A percentile compares a stretch with the other conserved stretches of the same genome.
These are phyloP conservation scores for Fusarium miscanthi DNA, from an alignment of 2,329 filamentous ascomycete species.

Conservation along the genomic window DNA sequence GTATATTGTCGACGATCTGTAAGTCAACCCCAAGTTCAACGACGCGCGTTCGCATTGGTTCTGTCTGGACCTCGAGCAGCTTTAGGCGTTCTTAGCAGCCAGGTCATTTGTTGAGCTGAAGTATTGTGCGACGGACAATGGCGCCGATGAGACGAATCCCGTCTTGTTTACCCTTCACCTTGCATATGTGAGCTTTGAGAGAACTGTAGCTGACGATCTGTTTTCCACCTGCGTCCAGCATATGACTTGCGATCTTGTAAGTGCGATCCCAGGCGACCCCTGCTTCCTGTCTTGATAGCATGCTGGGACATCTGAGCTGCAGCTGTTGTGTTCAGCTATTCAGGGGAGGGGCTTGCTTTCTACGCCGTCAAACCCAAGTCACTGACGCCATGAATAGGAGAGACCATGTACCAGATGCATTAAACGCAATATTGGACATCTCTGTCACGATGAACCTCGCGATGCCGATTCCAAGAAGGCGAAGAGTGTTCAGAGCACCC, in stretches of 20 bases:
- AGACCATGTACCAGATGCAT: slow-evolving; percentile 97
- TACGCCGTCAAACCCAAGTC: slow-evolving; percentile 21
- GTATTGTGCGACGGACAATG: slow-evolving; percentile 34
- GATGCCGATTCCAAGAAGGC: slow-evolving; percentile 83
- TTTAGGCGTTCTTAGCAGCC: slow-evolving; percentile 28
- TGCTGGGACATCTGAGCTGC: slow-evolving; percentile 14
- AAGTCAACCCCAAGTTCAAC: slow-evolving; percentile 62
- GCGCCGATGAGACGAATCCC: slow-evolving; percentile 18
- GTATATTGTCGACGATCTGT: slow-evolving; percentile 92
- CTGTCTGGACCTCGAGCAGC: slow-evolving; percentile 17
- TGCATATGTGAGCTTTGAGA: slow-evolving; percentile 29
- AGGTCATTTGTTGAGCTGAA: slow-evolving; percentile 23
- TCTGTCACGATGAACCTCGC: slow-evolving; percentile 97
- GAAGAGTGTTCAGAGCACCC: slow-evolving; percentile 66
- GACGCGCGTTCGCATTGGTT: slow-evolving; percentile 42
- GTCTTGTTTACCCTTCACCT: slow-evolving; percentile 16
- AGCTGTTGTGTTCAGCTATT: slow-evolving; percentile 17
- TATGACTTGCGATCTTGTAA: slow-evolving; percentile 93
- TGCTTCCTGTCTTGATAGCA: slow-evolving; percentile 41
- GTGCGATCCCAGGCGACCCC: slow-evolving; percentile 50
- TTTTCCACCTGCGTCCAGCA: slow-evolving; percentile 64
- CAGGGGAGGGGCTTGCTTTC: slow-evolving; percentile 25
- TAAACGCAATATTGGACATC: slow-evolving; percentile 97
- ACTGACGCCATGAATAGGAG: slow-evolving; percentile 68
- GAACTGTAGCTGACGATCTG: slow-evolving; percentile 43